Base-by-base conservation (phyloP, 352 stramenopile genomes). In the Globisporangium parvum region DNA sequence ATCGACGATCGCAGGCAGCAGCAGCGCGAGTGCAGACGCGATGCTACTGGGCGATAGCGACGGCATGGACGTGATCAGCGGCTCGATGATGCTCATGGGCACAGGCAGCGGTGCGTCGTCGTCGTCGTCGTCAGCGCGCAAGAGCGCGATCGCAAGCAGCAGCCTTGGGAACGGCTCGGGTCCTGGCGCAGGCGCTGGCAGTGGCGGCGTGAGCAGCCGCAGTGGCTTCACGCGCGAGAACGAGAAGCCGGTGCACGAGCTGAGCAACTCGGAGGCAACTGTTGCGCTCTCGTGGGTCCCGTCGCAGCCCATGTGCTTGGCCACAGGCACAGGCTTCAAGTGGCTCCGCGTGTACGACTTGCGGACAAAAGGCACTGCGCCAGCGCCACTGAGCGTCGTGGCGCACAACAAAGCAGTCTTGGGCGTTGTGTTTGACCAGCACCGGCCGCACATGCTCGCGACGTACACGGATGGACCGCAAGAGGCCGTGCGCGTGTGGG, bases 321-420 rank as follows among this genome's bases (percentile, higher is more conserved):
- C 83, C 0, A 89, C 80, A 6, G 85, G 85, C 18, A 95, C 85
- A 18, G 85, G 85, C 2, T 95, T 95, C 66, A 93, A 93, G 72
- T 95, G 85, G 85, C 63, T 95, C 14, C 75, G 85, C 26, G 80
- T 95, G 48, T 93, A 95, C 55, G 85, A 95, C 62, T 47, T 95
- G 20, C 69, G 85, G 20, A 63, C 71, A 0, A 83, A 88, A 23
- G 64, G 58, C 39, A 23, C 46, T 15, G 51, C 51, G 31, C 6
- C 31, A 4, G 67, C 72, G 37, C 81, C 82, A 1, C 73, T 95
- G 63, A 91, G 79, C 51, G 80, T 95, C 14, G 80, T 91, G 0
- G 85, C 85, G 3, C 85, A 95, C 57, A 89, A 88, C 59, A 95
- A 95, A 60, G 78, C 77, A 0, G 85, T 95, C 42, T 62, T 91